Evolutionary conservation across 2,329 filamentous ascomycete genomes (phyloP).

Genomic region (Monosporascus sp.): DNA sequence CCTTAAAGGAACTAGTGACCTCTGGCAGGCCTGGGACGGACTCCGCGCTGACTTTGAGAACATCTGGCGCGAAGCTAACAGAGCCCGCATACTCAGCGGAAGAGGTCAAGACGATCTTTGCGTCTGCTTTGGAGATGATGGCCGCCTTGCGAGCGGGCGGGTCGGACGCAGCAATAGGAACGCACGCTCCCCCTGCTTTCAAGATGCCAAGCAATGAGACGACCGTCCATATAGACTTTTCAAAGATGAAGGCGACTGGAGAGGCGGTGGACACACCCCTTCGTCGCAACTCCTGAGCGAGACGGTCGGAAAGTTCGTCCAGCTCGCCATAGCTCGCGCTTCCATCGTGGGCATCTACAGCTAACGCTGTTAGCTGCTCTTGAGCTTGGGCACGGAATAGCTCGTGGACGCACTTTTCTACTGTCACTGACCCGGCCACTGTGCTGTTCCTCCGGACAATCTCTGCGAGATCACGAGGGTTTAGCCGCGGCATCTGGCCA

Average conservation of each 20-base stretch:
- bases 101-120: neutral
- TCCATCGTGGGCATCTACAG: slow-evolving; percentile 5
- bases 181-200: neutral
- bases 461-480: slow-evolving; percentile 5
- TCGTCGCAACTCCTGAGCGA: slow-evolving; percentile 1
- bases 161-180: neutral
- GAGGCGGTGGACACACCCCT: slow-evolving; percentile 1
- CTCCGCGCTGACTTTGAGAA: neutral
- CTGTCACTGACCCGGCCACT: too few relatives aligned
- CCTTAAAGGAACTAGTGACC: neutral
- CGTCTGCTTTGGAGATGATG: neutral
- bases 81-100: neutral
- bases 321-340: slow-evolving; percentile 4
- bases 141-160: neutral
- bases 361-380: slow-evolving; percentile 1
- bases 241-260: slow-evolving; percentile 1
- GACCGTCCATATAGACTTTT: neutral
- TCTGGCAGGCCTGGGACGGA: neutral
- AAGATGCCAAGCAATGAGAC: neutral
- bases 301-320: slow-evolving; percentile 6
- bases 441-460: too few relatives aligned
- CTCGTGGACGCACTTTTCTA: slow-evolving; percentile 3
- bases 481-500: slow-evolving; percentile 2
- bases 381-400: slow-evolving; percentile 2
- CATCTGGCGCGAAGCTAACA: neutral